Base-by-base conservation (phyloP, 2,329 filamentous ascomycete genomes). In the Akanthomyces lecanii region DNA sequence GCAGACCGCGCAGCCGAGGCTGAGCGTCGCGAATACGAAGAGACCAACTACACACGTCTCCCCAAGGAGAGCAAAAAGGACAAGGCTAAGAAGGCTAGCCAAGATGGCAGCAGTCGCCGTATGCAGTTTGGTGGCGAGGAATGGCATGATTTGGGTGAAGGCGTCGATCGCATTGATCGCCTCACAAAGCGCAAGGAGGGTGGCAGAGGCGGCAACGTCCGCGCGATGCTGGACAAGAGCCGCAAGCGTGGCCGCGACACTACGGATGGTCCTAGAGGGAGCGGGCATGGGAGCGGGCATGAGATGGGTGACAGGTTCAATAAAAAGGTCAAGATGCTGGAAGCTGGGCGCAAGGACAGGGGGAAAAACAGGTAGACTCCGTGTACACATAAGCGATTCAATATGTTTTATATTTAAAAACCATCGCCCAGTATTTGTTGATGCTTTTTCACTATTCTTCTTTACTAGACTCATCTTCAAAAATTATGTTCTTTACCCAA, bases 1-100 rank as follows among this genome's bases (percentile, higher is more conserved):
- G 82, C 86, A 40, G 89, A 97, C 73, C 85, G 90, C 62, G 86
- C 86, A 66, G 85, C 86, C 47, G 93, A 98, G 74, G 84, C 84
- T 1, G 93, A 97, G 77, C 82, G 90, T 62, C 84, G 84, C 64
- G 85, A 90, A 54, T 99, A 97, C 77, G 95, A 99, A 79, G 95
- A 99, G 78, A 84, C 82, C 68, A 96, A 99, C 78, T 94, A 97
- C 71, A 86, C 91, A 18, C 90, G 95, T 68, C 79, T 99, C 70
- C 92, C 94, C 14, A 89, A 87, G 70, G 85, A 90, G 75, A 90
- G 87, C 77, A 98, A 97, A 82, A 97, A 96, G 78, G 92, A 97
- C 5, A 79, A 81, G 64, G 83, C 86, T 54, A 89, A 90, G 79
- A 86, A 84, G 73, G 77, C 75, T 50, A 82, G 84, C 72, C 78